Percentiles rank a stretch among this genome's conserved stretches.
Evolutionary conservation across 768 basidiomycete species (phyloP).

Genomic region (Trametes gibbosa): DNA sequence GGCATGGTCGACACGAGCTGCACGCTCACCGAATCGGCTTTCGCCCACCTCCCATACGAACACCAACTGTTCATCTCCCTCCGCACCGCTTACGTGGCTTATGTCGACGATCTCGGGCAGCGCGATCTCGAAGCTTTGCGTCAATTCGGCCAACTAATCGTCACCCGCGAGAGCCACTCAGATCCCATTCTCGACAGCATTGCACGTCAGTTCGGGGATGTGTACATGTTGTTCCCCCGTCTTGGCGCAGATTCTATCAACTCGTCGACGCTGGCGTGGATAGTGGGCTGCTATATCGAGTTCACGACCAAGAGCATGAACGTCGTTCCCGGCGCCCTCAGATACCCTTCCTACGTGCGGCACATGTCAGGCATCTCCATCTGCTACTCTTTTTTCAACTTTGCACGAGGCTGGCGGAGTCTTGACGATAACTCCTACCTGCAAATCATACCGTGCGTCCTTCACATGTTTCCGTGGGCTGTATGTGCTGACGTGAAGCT

Average conservation of each 20-base stretch:
- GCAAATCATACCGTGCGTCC: conserved; percentile 35
- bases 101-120: background rate
- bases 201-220: background rate
- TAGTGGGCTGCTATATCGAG: conserved; percentile 36
- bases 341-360: conserved; percentile 28
- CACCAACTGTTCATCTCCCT: background rate
- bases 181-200: background rate
- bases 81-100: background rate
- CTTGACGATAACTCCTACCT: conserved; percentile 28
- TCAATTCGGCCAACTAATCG: background rate
- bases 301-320: conserved; percentile 29
- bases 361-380: conserved; percentile 33
- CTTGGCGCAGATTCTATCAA: conserved; percentile 27
- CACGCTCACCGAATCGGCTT: background rate
- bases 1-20: background rate
- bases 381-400: conserved; percentile 34
- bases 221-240: conserved; percentile 25
- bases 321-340: conserved; percentile 23
- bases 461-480: background rate
- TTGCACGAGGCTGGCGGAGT: conserved; percentile 26
- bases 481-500: background rate
- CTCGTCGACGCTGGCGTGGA: conserved; percentile 34
- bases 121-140: background rate
- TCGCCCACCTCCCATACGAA: background rate
- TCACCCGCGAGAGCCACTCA: background rate